Conservation (phyloP, 1,284 basidiomycete genomes). For the Ustilago nuda region DNA sequence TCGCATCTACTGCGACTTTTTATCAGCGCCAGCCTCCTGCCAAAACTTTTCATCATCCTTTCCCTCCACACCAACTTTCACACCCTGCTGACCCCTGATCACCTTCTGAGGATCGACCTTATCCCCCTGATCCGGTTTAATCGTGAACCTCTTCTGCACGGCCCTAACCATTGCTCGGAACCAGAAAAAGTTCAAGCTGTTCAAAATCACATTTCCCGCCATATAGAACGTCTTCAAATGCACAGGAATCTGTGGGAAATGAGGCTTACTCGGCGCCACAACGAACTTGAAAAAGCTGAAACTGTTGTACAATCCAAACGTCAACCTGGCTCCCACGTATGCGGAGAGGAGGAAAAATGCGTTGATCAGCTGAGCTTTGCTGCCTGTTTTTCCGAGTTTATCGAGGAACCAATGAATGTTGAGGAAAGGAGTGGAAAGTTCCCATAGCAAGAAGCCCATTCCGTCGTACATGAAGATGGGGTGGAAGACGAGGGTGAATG, state of each 20-base stretch:
- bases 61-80: conserved; percentile 49
- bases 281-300: conserved; percentile 60
- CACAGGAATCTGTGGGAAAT: conserved; percentile 41
- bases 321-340: conserved; percentile 67
- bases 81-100: conserved; percentile 48
- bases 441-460: conserved; percentile 69
- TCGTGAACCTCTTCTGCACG: conserved; percentile 66
- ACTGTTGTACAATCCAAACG: conserved; percentile 69
- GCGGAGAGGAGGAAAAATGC: conserved; percentile 64
- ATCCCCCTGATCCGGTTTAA: conserved; percentile 27
- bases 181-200: conserved; percentile 70
- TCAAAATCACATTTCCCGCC: conserved; percentile 57
- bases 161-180: conserved; percentile 69
- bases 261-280: conserved; percentile 54
- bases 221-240: conserved; percentile 53
- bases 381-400: conserved; percentile 69
- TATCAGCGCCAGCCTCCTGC: conserved; percentile 49
- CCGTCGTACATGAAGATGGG: conserved; percentile 70
- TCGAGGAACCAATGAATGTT: conserved; percentile 71
- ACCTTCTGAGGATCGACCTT: conserved; percentile 50
- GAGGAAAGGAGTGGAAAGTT: conserved; percentile 69
- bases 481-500: conserved; percentile 64
- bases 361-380: conserved; percentile 68
- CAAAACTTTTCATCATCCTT: conserved; percentile 56
- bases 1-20: conserved; percentile 31